Base-by-base conservation (phyloP, 116 monocot genomes). In the Zostera marina region DNA sequence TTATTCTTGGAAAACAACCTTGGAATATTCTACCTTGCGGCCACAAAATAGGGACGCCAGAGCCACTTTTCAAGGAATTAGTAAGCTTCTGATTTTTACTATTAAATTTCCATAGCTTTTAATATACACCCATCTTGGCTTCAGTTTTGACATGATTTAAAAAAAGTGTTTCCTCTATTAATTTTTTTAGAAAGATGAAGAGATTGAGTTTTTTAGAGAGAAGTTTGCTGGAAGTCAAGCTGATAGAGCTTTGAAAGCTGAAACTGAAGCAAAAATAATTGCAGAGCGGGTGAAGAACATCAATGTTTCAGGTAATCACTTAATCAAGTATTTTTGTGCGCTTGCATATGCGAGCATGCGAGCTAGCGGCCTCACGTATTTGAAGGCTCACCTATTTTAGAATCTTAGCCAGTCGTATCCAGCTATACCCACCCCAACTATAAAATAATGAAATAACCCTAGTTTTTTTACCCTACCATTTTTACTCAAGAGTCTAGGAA, bases 141-240 rank as follows among this genome's bases (percentile, higher is more conserved):
- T 52, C 22, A 14, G 5, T 11, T 55, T 55, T 23, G 10, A 26
- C 9, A 53, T 5, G n/a, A n/a, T 17, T 11, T 57, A 57, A 15
- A 40, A 26, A 57, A 41, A 22, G 11, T 20, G 53, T 24, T 52
- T 10, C 13, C 56, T 56, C 14, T 56, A 56, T 40, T 9, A 41
- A 14, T 38, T 40, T 63, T 63, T 72, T 21, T 76, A 94, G 96
- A 85, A 82, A 82, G 85, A 96, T 71, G 89, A 96, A 61, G 82
- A 89, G 15, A 83, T 83, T n/a, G 85, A 82, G 44, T 58, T 23
- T 39, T 89, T 82, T 56, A 85, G 96, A 61, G 54, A 74, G 58
- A 88, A 68, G 66, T 96, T 85, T 80, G 74, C 96, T 56, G 96
- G 96, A 45, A 89, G 89, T 73, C 96, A 96, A 73, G 80, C 96